phyloP scores from a whole-genome alignment of 352 stramenopile species.

The Pythium scleroteichum region DNA sequence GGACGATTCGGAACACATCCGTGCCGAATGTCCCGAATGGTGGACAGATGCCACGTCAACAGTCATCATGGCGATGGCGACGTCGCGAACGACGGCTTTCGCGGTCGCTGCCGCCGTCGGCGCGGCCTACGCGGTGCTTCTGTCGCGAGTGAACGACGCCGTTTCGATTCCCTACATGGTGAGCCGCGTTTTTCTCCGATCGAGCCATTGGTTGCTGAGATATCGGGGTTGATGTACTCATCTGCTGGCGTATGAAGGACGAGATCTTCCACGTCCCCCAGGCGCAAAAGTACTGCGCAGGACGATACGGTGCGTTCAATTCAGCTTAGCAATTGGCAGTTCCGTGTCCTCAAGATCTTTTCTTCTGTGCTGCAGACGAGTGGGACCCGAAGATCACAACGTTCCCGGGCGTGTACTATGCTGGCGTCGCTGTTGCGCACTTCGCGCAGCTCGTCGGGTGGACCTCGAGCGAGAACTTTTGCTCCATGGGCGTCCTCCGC shows the following conservation, averaged over 20 bases:
- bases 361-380: conserved; percentile 37
- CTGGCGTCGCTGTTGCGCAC: conserved; percentile 47
- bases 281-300: conserved; percentile 78
- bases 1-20: not conserved
- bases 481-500: conserved; percentile 62
- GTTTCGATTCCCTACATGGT: conserved; percentile 72
- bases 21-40: conserved; percentile 14
- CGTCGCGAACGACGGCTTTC: conserved; percentile 7
- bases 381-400: conserved; percentile 94
- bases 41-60: not conserved
- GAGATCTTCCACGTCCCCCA: conserved; percentile 87
- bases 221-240: conserved; percentile 7
- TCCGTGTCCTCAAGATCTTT: not conserved
- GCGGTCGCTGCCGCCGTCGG: conserved; percentile 23
- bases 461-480: conserved; percentile 32
- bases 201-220: conserved; percentile 1
- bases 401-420: conserved; percentile 87
- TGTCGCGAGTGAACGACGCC: conserved; percentile 37
- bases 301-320: conserved; percentile 49
- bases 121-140: conserved; percentile 30
- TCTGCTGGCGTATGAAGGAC: conserved; percentile 48
- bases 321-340: not conserved
- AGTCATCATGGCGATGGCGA: not conserved
- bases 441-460: conserved; percentile 13
- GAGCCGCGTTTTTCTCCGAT: not conserved